Evolutionary conservation across 805 yeast genomes (phyloP).

Genomic region (Suhomyces pyralidae): DNA sequence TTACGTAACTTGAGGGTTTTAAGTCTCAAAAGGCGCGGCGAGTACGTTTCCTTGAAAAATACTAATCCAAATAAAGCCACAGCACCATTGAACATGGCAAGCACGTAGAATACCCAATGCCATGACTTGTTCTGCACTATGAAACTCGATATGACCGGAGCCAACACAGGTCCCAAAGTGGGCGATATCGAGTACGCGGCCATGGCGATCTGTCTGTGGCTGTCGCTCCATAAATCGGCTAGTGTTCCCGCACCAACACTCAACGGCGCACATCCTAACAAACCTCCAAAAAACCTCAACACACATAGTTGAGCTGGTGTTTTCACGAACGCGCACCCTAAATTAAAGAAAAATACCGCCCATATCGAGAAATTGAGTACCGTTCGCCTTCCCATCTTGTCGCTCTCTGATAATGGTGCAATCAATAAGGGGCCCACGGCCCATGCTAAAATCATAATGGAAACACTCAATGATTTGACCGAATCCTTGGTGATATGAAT

Average conservation of each 20-base stretch:
- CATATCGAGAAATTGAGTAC: conserved; percentile 34
- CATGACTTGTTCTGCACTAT: conserved; percentile 30
- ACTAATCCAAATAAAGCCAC: conserved; percentile 31
- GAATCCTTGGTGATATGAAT: conserved; percentile 24
- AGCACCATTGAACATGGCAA: conserved; percentile 33
- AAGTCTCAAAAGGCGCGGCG: conserved; percentile 30
- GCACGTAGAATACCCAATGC: conserved; percentile 38
- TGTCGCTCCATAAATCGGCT: conserved; percentile 35
- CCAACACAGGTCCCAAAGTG: conserved; percentile 35
- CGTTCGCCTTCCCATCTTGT: conserved; percentile 33
- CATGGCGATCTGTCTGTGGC: conserved; percentile 30
- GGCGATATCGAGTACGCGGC: conserved; percentile 39
- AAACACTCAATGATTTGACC: conserved; percentile 30
- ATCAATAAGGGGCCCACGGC: conserved; percentile 39
- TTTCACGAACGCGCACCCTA: conserved; percentile 36
- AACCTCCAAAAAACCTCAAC: conserved; percentile 34
- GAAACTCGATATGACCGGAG: conserved; percentile 37
- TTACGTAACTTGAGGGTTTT: conserved; percentile 28
- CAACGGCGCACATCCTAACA: conserved; percentile 37
- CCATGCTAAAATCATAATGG: conserved; percentile 39
- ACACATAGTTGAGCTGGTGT: conserved; percentile 32
- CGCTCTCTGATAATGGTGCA: conserved; percentile 39
- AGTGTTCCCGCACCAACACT: conserved; percentile 40
- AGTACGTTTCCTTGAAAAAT: conserved; percentile 33
- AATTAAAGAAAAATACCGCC: conserved; percentile 32